Percentiles rank a stretch among this genome's conserved stretches.
Conservation (phyloP, 208 protist species). For the Sergeia podlipaevii region DNA sequence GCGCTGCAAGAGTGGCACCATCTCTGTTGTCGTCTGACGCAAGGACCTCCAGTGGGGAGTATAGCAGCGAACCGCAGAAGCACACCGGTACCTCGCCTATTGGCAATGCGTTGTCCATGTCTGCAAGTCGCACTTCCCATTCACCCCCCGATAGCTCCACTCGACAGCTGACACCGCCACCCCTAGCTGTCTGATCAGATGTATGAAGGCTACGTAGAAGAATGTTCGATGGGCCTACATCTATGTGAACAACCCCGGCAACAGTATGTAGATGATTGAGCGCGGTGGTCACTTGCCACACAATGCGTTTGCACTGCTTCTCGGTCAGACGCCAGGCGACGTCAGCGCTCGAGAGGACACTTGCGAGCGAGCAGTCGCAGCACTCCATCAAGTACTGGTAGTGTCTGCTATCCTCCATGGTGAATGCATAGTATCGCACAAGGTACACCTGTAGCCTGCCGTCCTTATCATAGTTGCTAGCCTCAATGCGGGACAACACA, state of each 20-base stretch:
- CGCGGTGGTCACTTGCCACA: slow-evolving; percentile 29
- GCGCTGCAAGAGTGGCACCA: neutral
- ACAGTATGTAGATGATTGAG: slow-evolving; percentile 43
- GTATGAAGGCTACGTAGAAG: slow-evolving; percentile 14
- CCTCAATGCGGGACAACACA: neutral
- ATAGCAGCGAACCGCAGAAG: slow-evolving; percentile 21
- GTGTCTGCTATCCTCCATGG: slow-evolving; percentile 21
- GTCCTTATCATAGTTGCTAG: neutral
- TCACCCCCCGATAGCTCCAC: too few relatives aligned
- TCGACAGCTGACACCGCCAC: neutral
- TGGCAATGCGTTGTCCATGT: slow-evolving; percentile 3
- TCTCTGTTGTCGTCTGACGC: neutral
- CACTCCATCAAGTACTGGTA: slow-evolving; percentile 31
- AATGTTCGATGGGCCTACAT: slow-evolving; percentile 59
- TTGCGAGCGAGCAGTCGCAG: slow-evolving; percentile 12
- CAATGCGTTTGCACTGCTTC: slow-evolving; percentile 6
- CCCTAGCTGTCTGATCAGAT: neutral
- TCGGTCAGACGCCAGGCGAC: slow-evolving; percentile 1
- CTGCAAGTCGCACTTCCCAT: neutral
- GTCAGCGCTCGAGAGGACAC: neutral
- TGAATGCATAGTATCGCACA: slow-evolving; percentile 26
- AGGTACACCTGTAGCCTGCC: slow-evolving; percentile 19
- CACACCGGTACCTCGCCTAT: neutral
- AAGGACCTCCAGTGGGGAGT: slow-evolving; percentile 29
- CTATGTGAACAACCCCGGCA: slow-evolving; percentile 39